Percentiles rank a stretch among this genome's conserved stretches.
phyloP scores from a whole-genome alignment of 1,139 yeast species.

The Hansenula anomala region DNA sequence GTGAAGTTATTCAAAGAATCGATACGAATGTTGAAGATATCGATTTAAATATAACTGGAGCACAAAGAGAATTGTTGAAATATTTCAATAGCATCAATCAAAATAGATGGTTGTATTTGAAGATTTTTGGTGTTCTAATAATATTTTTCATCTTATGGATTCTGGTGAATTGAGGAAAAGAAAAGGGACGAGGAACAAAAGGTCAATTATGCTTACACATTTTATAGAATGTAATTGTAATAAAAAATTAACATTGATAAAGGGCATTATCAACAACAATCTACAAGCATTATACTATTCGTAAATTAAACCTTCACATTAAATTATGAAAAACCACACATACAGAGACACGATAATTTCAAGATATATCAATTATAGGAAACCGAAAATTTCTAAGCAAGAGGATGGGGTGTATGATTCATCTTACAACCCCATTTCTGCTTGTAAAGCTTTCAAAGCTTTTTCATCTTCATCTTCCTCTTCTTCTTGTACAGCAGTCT shows the following conservation, averaged over 20 bases:
- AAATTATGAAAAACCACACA: too few species aligned
- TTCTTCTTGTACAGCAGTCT: conserved; percentile 30
- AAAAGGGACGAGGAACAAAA: background rate
- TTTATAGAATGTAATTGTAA: too few species aligned
- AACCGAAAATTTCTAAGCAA: too few species aligned
- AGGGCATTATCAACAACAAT: too few species aligned
- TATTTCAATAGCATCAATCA: conserved; percentile 85
- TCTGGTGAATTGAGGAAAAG: conserved; percentile 58
- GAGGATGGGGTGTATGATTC: too few species aligned
- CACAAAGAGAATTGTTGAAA: conserved; percentile 88
- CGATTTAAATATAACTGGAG: conserved; percentile 82
- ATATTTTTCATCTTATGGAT: conserved; percentile 78
- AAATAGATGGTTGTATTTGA: conserved; percentile 88
- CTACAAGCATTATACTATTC: background rate
- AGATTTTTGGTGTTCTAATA: conserved; percentile 83
- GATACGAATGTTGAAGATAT: conserved; percentile 96
- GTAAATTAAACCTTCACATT: background rate
- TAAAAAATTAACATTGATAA: too few species aligned
- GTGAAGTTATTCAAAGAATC: conserved; percentile 91
- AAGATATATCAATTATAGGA: too few species aligned
- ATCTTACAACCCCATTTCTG: conserved; percentile 97
- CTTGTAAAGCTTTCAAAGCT: conserved; percentile 84
- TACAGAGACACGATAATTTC: too few species aligned
- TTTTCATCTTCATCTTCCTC: conserved; percentile 84
- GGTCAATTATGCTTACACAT: too few species aligned